These are phyloP conservation scores for Fusarium xylarioides DNA, from an alignment of 2,329 filamentous ascomycete genomes.

Conservation along the genomic window DNA sequence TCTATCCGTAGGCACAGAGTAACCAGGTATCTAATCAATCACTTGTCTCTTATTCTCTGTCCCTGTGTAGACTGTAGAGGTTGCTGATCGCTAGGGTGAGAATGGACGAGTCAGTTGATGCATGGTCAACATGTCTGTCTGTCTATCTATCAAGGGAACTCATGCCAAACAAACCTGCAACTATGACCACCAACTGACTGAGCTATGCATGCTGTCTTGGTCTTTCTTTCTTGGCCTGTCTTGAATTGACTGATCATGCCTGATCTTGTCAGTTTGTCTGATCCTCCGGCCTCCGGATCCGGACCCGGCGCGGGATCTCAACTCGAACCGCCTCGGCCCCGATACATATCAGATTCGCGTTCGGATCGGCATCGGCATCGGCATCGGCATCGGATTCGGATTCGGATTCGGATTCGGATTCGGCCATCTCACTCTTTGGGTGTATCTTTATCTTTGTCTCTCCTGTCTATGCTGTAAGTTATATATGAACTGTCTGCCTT, in stretches of 20 bases:
- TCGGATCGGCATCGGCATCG: neutral
- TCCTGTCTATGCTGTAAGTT: neutral
- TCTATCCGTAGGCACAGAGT: neutral
- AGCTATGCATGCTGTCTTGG: neutral
- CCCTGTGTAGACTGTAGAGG: neutral
- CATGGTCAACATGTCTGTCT: neutral
- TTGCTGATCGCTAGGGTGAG: neutral
- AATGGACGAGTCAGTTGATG: neutral
- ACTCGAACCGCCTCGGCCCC: slow-evolving; percentile 2
- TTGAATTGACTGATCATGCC: neutral
- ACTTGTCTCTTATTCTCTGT: neutral
- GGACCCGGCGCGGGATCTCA: slow-evolving; percentile 4
- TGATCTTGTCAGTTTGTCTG: neutral
- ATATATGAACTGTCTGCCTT: neutral
- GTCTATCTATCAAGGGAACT: neutral
- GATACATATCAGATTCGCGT: neutral
- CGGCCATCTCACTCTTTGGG: neutral
- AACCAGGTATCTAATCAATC: slow-evolving; percentile 25
- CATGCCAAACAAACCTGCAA: neutral
- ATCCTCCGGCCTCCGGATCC: slow-evolving; percentile 9
- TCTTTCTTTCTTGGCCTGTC: neutral
- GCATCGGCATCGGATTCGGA: neutral
- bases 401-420: neutral
- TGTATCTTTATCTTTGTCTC: neutral
- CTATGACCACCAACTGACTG: neutral